A percentile compares a stretch with the other conserved stretches of the same genome.
Conservation (phyloP, 768 basidiomycete genomes). For the Naganishia kalamii region DNA sequence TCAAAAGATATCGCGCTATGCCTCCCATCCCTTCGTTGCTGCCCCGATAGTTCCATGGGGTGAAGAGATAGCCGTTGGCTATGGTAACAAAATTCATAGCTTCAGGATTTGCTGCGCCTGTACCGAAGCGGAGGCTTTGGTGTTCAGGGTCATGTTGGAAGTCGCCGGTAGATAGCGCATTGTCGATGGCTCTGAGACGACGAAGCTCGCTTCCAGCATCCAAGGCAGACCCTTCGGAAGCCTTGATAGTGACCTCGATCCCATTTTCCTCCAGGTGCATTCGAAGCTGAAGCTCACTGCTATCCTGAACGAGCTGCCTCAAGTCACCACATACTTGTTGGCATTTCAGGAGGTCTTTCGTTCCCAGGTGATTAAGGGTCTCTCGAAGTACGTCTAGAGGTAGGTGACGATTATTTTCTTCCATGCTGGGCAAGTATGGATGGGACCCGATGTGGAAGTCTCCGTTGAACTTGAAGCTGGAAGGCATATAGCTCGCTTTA, state of each 20-base stretch:
- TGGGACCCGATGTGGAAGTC: too few species aligned
- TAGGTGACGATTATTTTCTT: not conserved
- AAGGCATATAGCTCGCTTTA: too few species aligned
- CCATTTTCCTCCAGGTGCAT: conserved; percentile 5
- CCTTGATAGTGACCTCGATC: not conserved
- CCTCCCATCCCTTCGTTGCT: conserved; percentile 2
- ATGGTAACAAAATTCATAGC: not conserved
- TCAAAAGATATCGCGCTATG: not conserved
- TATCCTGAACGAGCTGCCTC: not conserved
- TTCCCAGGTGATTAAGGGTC: not conserved
- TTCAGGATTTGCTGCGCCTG: not conserved
- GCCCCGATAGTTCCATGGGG: conserved; percentile 7
- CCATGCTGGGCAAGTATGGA: not conserved
- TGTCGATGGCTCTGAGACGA: not conserved
- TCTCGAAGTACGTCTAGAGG: conserved; percentile 4
- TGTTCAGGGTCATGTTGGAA: not conserved
- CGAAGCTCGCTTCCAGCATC: not conserved
- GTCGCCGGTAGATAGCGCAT: not conserved
- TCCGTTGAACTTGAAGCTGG: too few species aligned
- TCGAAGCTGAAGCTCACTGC: not conserved
- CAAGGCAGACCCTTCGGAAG: too few species aligned
- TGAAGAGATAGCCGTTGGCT: not conserved
- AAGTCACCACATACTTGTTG: not conserved
- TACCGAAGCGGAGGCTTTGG: not conserved
- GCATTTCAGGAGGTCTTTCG: not conserved